These are phyloP conservation scores for Blastobotrys ciferrii DNA, from an alignment of 1,139 yeast genomes.

Conservation along the genomic window DNA sequence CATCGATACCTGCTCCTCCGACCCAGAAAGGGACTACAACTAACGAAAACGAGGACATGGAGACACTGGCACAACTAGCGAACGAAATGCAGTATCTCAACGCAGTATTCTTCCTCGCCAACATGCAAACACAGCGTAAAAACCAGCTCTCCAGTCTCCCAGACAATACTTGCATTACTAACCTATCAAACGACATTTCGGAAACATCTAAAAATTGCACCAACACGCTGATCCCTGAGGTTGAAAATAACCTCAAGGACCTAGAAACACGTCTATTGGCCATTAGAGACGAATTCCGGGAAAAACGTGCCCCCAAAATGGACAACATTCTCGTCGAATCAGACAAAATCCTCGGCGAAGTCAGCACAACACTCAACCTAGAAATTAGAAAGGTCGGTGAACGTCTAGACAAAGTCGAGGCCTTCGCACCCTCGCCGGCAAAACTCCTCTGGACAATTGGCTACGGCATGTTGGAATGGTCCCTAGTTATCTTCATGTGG, in stretches of 20 bases:
- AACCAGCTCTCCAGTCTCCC: background rate
- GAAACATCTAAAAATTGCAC: constrained; percentile 24
- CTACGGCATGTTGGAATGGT: constrained; percentile 44
- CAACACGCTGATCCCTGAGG: constrained; percentile 22
- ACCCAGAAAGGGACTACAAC: background rate
- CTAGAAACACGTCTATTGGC: constrained; percentile 29
- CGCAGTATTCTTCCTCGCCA: constrained; percentile 26
- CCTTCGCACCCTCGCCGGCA: constrained; percentile 24
- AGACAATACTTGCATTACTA: constrained; percentile 14
- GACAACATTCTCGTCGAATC: constrained; percentile 68
- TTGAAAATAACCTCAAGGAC: constrained; percentile 23
- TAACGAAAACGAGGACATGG: background rate
- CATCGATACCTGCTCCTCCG: background rate
- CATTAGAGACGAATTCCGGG: constrained; percentile 37
- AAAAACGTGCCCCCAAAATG: constrained; percentile 45
- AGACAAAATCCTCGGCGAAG: constrained; percentile 77
- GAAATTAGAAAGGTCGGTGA: constrained; percentile 72
- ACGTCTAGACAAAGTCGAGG: constrained; percentile 54
- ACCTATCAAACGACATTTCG: constrained; percentile 23
- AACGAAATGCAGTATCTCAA: constrained; percentile 27
- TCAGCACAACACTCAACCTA: constrained; percentile 74
- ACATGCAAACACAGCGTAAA: constrained; percentile 21
- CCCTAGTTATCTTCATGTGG: constrained; percentile 65
- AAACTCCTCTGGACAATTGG: constrained; percentile 27
- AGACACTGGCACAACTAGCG: constrained; percentile 15